These are phyloP conservation scores for Wickerhamomyces hampshirensis DNA, from an alignment of 805 yeast species.

Conservation along the genomic window DNA sequence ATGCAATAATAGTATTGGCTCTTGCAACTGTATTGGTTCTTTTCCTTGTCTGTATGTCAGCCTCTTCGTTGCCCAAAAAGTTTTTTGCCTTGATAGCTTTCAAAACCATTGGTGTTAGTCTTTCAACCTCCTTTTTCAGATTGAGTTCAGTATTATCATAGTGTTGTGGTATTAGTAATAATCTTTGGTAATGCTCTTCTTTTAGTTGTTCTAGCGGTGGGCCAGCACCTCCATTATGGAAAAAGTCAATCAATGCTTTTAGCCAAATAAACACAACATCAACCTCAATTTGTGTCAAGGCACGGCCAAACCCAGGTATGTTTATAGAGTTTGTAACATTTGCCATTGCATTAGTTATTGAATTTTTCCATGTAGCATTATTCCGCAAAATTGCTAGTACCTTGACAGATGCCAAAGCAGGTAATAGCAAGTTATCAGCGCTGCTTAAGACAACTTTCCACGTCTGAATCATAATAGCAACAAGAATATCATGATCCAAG, in stretches of 20 bases:
- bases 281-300: slow-evolving; percentile 54
- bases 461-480: slow-evolving; percentile 67
- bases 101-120: slow-evolving; percentile 49
- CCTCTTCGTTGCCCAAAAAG: slow-evolving; percentile 32
- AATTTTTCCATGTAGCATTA: slow-evolving; percentile 33
- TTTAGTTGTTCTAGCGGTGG: slow-evolving; percentile 64
- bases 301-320: slow-evolving; percentile 47
- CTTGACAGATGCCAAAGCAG: slow-evolving; percentile 52
- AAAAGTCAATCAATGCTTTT: slow-evolving; percentile 63
- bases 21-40: slow-evolving; percentile 50
- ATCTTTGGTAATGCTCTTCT: slow-evolving; percentile 56
- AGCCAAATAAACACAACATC: slow-evolving; percentile 73
- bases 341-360: slow-evolving; percentile 45
- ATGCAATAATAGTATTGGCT: slow-evolving; percentile 64
- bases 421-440: slow-evolving; percentile 70
- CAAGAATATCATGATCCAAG: slow-evolving; percentile 49
- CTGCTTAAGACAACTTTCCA: slow-evolving; percentile 72
- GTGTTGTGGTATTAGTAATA: slow-evolving; percentile 58
- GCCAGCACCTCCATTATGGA: slow-evolving; percentile 78
- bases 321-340: slow-evolving; percentile 35
- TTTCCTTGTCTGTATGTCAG: slow-evolving; percentile 12
- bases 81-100: slow-evolving; percentile 45
- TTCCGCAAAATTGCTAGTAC: slow-evolving; percentile 24
- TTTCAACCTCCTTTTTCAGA: slow-evolving; percentile 54
- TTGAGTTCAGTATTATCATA: slow-evolving; percentile 48